Base-by-base conservation (phyloP, 768 basidiomycete species). In the Boletus rubescentipes region DNA sequence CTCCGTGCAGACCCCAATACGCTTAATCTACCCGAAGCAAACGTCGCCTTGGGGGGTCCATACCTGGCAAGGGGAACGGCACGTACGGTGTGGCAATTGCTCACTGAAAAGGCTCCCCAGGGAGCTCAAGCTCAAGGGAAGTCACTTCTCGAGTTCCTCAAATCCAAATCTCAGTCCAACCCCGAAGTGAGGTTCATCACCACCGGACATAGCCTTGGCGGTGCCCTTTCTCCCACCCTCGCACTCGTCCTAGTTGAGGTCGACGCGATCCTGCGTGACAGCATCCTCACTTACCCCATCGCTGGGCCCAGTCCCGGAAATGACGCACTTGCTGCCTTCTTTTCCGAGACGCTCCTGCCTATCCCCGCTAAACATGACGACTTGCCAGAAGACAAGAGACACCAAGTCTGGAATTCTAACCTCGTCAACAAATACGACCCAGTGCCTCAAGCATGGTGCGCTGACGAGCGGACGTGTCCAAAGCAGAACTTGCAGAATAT, bases 381-480 rank as follows among this genome's bases (percentile, higher is more conserved):
- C 5, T 11, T 21, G 30, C n/a, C n/a, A n/a, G 7, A 15, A 41
- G 47, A 5, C 16, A 12, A 18, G 16, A 15, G 12, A 36, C 56
- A 56, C 30, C 39, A 55, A 11, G 54, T 30, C 30, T 61, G 60
- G 59, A 61, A 60, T 32, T 30, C 18, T n/a, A 60, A 61, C 36
- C 37, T 60, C 29, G 45, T 56, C 21, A 61, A 61, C 20, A 20
- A 23, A 4, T 45, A 36, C 6, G 54, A 61, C n/a, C 43, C 51
- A 5, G 48, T 60, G 12, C 58, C 60, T n/a, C 58, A 61, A 44
- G 54, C 58, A 8, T 61, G 60, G 60, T 26, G 36, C 36, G 12
- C 26, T 5, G 26, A 37, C 9, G 4, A 29, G 15, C 23, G 20
- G 29, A n/a, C 20, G 9, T 14, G 15, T 12, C 35, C 35, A 4